Conservation (phyloP, 2,329 filamentous ascomycete species). For the Trichoderma hamatum region DNA sequence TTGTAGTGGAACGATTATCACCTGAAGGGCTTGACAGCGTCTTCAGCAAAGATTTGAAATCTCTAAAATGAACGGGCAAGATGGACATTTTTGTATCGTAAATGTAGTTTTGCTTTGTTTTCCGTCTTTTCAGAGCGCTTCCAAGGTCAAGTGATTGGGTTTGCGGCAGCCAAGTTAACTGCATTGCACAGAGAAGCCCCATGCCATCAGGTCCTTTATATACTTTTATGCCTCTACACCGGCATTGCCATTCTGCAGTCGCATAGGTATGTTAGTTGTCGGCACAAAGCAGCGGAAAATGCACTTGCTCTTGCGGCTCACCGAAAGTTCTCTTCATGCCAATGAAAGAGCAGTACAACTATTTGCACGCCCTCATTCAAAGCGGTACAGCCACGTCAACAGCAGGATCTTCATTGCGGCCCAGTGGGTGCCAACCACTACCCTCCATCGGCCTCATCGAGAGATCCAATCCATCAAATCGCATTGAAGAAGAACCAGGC, state of each 20-base stretch:
- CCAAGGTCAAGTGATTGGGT: background rate
- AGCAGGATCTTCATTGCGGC: background rate
- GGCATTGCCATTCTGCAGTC: background rate
- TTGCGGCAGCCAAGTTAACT: background rate
- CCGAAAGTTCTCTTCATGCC: background rate
- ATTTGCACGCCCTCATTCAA: background rate
- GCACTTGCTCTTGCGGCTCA: background rate
- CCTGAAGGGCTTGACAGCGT: background rate
- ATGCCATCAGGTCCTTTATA: background rate
- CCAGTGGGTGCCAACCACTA: background rate
- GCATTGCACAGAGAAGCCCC: background rate
- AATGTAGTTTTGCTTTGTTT: background rate
- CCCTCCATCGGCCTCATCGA: background rate
- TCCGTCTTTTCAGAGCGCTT: background rate
- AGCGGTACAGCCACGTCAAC: conserved; percentile 1
- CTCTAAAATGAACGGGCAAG: background rate
- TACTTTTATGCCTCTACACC: background rate
- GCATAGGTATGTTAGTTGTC: background rate
- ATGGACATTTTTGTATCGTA: background rate
- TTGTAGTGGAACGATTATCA: background rate
- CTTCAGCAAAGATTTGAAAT: background rate
- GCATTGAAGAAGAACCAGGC: background rate
- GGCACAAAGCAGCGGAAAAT: background rate
- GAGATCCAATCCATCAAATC: background rate
- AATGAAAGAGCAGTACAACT: background rate